Percentiles rank a stretch among this genome's conserved stretches.
phyloP scores from a whole-genome alignment of 2,329 filamentous ascomycete genomes.

The Neopestalotiopsis sp. region DNA sequence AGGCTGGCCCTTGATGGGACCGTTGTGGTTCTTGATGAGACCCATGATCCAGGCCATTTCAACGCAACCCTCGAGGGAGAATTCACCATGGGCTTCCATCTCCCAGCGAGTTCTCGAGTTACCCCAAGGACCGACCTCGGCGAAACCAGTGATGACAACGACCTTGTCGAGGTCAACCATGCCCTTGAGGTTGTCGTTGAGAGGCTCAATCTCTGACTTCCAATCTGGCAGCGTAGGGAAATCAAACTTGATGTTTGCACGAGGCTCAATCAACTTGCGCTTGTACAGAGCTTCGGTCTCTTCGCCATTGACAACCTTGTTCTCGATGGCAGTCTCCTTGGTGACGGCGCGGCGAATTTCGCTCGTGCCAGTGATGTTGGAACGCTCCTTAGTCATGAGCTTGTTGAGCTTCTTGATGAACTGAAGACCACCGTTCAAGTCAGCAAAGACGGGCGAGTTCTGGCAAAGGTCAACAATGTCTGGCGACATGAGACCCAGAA shows the following conservation, averaged over 20 bases:
- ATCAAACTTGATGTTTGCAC: constrained; percentile 97
- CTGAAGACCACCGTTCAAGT: constrained; percentile 96
- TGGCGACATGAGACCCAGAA: constrained; percentile 94
- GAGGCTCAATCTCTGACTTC: constrained; percentile 87
- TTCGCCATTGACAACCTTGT: constrained; percentile 96
- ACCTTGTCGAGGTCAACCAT: constrained; percentile 99
- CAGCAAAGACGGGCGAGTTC: constrained; percentile 92
- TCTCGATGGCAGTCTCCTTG: constrained; percentile 95
- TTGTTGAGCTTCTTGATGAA: constrained; percentile 97
- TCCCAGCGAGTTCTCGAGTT: constrained; percentile 98
- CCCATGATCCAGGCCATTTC: constrained; percentile 99
- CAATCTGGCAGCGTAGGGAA: constrained; percentile 92
- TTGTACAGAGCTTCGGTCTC: constrained; percentile 92
- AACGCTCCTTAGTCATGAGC: constrained; percentile 90
- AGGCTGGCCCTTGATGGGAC: constrained; percentile 90
- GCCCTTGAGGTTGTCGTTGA: constrained; percentile 87
- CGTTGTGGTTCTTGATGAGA: constrained; percentile 98
- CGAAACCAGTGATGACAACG: constrained; percentile 95
- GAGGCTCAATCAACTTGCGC: constrained; percentile 90
- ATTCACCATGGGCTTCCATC: constrained; percentile 97
- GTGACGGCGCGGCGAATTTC: constrained; percentile 92
- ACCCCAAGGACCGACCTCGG: constrained; percentile 96
- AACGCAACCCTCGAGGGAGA: constrained; percentile 96
- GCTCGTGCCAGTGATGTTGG: constrained; percentile 93
- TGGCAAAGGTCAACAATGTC: constrained; percentile 95